Conservation (phyloP, 2,329 filamentous ascomycete species). For the Chrysosphaeria jannelii region DNA sequence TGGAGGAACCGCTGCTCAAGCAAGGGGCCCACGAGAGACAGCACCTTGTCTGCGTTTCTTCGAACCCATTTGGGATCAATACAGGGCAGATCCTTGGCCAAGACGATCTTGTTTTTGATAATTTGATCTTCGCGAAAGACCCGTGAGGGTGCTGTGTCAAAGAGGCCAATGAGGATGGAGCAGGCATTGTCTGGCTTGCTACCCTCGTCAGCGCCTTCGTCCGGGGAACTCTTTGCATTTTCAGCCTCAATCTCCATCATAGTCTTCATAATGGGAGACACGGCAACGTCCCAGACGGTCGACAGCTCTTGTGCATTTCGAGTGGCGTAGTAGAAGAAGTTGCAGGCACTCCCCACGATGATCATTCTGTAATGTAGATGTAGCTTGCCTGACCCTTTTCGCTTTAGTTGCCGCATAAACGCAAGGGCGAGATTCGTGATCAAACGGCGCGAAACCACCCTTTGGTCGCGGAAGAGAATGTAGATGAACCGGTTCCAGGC, state of each 20-base stretch:
- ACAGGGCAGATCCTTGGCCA: constrained; percentile 47
- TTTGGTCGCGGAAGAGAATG: constrained; percentile 32
- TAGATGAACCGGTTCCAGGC: constrained; percentile 73
- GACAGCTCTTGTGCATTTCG: constrained; percentile 37
- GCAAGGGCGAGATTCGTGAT: constrained; percentile 27
- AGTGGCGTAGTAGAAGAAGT: constrained; percentile 57
- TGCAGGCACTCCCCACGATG: constrained; percentile 42
- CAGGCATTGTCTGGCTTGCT: constrained; percentile 18
- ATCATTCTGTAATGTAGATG: constrained; percentile 24
- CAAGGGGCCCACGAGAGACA: constrained; percentile 27
- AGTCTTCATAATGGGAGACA: constrained; percentile 30
- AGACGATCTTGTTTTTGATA: constrained; percentile 23
- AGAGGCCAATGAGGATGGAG: constrained; percentile 40
- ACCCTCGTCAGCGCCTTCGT: no score
- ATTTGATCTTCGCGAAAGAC: constrained; percentile 51
- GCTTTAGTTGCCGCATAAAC: constrained; percentile 32
- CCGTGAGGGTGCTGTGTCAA: constrained; percentile 25
- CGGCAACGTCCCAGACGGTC: constrained; percentile 46
- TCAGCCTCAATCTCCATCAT: constrained; percentile 16
- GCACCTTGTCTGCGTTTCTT: constrained; percentile 32
- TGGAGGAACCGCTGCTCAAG: constrained; percentile 30
- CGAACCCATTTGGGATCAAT: constrained; percentile 73
- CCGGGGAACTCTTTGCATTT: no score
- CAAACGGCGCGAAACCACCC: constrained; percentile 23
- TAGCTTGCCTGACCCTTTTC: constrained; percentile 25